phyloP scores from a whole-genome alignment of 208 protist species.

The Leishmania lainsoni region DNA sequence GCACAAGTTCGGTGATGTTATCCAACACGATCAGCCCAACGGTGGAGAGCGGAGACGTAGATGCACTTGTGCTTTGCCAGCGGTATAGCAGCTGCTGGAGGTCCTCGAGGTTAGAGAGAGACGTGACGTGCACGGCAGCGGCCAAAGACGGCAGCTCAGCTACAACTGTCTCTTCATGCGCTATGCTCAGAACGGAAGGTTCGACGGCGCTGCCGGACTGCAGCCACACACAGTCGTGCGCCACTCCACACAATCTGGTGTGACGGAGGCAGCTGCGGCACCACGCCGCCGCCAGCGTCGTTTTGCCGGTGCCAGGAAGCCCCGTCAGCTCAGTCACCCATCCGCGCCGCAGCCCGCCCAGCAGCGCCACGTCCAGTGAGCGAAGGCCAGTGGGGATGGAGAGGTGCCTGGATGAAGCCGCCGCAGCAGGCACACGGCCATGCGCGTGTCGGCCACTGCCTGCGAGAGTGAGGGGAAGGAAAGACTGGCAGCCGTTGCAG shows the following conservation, averaged over 20 bases:
- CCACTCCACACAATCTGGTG: background rate
- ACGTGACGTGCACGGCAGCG: constrained; percentile 18
- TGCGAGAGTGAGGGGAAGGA: background rate
- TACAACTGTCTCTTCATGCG: background rate
- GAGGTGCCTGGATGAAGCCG: constrained; percentile 6
- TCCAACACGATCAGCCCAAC: constrained; percentile 67
- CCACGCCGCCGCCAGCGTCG: constrained; percentile 36
- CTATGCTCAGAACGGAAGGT: constrained; percentile 9
- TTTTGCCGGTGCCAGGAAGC: constrained; percentile 31
- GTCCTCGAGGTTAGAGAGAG: constrained; percentile 12
- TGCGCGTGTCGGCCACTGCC: background rate
- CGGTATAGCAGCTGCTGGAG: constrained; percentile 20
- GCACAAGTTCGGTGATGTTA: constrained; percentile 48
- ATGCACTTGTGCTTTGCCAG: constrained; percentile 3
- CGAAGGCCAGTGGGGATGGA: constrained; percentile 35
- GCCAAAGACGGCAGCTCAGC: background rate
- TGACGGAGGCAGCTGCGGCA: constrained; percentile 9
- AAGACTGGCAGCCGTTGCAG: background rate
- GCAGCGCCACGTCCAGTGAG: constrained; percentile 50
- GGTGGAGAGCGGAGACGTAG: constrained; percentile 1
- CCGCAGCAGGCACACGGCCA: background rate
- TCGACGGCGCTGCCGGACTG: constrained; percentile 12
- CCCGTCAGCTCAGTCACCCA: constrained; percentile 69
- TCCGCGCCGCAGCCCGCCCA: constrained; percentile 47
- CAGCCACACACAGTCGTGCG: constrained; percentile 25